Conservation (phyloP, 176 grass and related monocot genomes). For the Poa annua region DNA sequence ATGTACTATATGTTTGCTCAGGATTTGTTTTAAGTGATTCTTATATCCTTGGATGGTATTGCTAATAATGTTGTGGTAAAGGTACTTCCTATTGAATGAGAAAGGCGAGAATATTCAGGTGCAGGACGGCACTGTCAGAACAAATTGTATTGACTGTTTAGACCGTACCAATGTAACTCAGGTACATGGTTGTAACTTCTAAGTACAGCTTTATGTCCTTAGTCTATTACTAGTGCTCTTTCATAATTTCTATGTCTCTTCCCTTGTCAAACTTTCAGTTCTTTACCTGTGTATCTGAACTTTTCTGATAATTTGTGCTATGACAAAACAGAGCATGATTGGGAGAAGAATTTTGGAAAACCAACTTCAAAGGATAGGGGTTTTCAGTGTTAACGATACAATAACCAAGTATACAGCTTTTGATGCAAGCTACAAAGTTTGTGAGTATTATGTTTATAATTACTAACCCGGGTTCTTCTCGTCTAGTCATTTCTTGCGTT, state of each 20-base stretch:
- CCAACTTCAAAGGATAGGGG: conserved; percentile 68
- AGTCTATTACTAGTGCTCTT: too few species aligned
- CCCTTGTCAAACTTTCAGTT: conserved; percentile 9
- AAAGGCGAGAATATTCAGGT: conserved; percentile 75
- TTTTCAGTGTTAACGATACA: conserved; percentile 64
- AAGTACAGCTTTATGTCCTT: conserved; percentile 33
- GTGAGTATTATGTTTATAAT: conserved; percentile 57
- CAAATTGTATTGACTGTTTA: conserved; percentile 96
- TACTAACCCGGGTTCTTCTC: background rate
- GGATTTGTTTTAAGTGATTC: background rate
- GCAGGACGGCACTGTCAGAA: conserved; percentile 79
- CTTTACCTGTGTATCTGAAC: conserved; percentile 18
- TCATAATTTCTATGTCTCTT: conserved; percentile 17
- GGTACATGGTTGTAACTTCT: conserved; percentile 52
- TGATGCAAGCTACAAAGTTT: conserved; percentile 81
- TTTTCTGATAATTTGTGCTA: conserved; percentile 42
- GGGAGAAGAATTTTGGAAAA: conserved; percentile 80
- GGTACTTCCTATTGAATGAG: conserved; percentile 86
- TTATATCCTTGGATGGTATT: conserved; percentile 18
- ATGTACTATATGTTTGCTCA: background rate
- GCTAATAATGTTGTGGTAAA: conserved; percentile 50
- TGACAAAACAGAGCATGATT: conserved; percentile 84
- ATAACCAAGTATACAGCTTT: conserved; percentile 76
- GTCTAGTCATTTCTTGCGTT: conserved; percentile 27
- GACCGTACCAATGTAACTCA: conserved; percentile 99